Conservation (phyloP, 805 yeast genomes). For the Hemisphaericaspora nanyangensis region DNA sequence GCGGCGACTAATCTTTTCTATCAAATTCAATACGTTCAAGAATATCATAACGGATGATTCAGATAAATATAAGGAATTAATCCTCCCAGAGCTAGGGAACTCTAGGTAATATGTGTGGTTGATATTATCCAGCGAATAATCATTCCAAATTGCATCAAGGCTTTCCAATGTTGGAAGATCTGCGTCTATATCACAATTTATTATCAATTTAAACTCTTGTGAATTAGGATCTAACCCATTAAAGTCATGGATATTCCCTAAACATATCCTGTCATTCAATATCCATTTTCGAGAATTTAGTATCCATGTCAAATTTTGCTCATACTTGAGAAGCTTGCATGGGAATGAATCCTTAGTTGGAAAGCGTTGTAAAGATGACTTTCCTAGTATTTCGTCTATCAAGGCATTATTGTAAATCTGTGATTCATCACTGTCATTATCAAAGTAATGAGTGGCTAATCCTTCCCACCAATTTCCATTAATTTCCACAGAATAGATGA, state of each 20-base stretch:
- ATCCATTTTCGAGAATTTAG: constrained; percentile 27
- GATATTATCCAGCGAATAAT: constrained; percentile 3
- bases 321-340: constrained; percentile 24
- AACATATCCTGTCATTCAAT: constrained; percentile 20
- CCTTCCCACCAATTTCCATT: constrained; percentile 5
- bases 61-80: constrained; percentile 17
- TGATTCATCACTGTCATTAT: constrained; percentile 3
- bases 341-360: constrained; percentile 1
- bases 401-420: constrained; percentile 4
- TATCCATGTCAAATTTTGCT: constrained; percentile 34
- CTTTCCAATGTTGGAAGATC: constrained; percentile 42
- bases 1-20: constrained; percentile 16
- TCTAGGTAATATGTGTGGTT: constrained; percentile 20
- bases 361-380: not conserved
- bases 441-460: constrained; percentile 3
- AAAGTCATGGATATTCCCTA: constrained; percentile 31
- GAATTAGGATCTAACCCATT: constrained; percentile 13
- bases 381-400: not conserved
- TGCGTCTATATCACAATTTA: constrained; percentile 58
- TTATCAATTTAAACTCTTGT: constrained; percentile 45
- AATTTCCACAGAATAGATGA: constrained; percentile 7
- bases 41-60: constrained; percentile 22
- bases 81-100: constrained; percentile 30
- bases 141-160: constrained; percentile 18
- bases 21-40: constrained; percentile 27